A percentile compares a stretch with the other conserved stretches of the same genome.
Conservation (phyloP, 352 stramenopile species). For the Phytophthora uliginosa region DNA sequence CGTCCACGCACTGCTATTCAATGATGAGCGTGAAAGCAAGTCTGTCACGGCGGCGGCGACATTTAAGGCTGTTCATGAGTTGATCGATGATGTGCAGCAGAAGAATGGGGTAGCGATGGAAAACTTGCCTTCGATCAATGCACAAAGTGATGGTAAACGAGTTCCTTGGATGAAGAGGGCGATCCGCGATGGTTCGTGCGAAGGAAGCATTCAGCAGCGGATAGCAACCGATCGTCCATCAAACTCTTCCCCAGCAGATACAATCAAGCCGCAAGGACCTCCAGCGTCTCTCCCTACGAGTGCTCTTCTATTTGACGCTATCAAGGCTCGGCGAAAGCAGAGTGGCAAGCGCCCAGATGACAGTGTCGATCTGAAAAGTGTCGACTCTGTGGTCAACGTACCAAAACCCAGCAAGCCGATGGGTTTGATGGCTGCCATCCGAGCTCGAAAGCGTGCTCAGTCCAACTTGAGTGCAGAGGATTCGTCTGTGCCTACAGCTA, state of each 20-base stretch:
- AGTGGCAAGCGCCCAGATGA: slow-evolving; percentile 3
- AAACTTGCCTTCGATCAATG: slow-evolving; percentile 12
- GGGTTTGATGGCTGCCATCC: slow-evolving; percentile 77
- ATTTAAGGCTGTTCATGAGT: slow-evolving; percentile 42
- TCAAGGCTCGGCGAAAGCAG: slow-evolving; percentile 52
- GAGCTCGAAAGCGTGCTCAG: slow-evolving; percentile 47
- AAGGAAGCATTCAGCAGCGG: slow-evolving; percentile 1
- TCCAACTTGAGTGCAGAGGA: slow-evolving; percentile 13
- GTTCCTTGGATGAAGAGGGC: slow-evolving; percentile 44
- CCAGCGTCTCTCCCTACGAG: slow-evolving; percentile 33
- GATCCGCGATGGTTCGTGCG: not conserved
- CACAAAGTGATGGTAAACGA: slow-evolving; percentile 5
- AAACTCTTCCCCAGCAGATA: not conserved
- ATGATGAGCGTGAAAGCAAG: slow-evolving; percentile 27
- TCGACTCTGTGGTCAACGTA: not conserved
- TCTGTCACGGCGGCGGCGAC: slow-evolving; percentile 20
- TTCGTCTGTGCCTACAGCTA: not conserved
- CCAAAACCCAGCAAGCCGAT: slow-evolving; percentile 27
- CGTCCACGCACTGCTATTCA: slow-evolving; percentile 36
- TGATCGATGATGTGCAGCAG: slow-evolving; percentile 49
- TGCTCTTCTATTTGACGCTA: slow-evolving; percentile 57
- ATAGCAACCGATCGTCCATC: not conserved
- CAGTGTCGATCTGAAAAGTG: not conserved
- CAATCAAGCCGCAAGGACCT: not conserved
- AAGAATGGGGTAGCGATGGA: slow-evolving; percentile 42